phyloP scores from a whole-genome alignment of 352 stramenopile genomes.

The Pythium insidiosum region DNA sequence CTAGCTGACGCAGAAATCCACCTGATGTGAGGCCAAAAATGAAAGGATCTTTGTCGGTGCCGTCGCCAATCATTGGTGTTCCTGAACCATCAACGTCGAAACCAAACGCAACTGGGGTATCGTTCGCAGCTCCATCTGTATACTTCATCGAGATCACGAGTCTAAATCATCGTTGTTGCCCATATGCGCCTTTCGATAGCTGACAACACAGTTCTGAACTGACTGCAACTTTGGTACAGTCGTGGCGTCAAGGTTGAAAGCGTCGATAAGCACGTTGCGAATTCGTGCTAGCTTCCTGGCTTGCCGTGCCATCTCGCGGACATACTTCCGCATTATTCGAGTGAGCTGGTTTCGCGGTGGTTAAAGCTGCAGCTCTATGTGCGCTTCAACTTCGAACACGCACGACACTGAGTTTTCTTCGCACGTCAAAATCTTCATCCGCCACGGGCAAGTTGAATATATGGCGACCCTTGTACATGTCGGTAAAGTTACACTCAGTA shows the following conservation, averaged over 20 bases:
- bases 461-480: background rate
- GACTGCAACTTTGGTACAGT: background rate
- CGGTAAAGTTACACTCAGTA: background rate
- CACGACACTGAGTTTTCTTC: background rate
- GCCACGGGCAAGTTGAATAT: background rate
- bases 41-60: conserved; percentile 1
- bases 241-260: background rate
- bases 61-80: background rate
- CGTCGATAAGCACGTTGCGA: conserved; percentile 4
- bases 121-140: background rate
- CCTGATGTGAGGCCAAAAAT: conserved; percentile 4
- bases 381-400: background rate
- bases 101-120: background rate
- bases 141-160: background rate
- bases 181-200: conserved; percentile 2
- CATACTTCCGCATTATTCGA: background rate
- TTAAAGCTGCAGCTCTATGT: background rate
- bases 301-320: background rate
- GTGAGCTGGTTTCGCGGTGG: background rate
- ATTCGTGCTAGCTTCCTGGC: conserved; percentile 1
- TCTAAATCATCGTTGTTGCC: conserved; percentile 4
- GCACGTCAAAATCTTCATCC: background rate
- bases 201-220: conserved; percentile 6
- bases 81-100: conserved; percentile 1
- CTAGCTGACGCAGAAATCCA: background rate